phyloP scores from a whole-genome alignment of 768 basidiomycete genomes.

The Termitomyces sp. region DNA sequence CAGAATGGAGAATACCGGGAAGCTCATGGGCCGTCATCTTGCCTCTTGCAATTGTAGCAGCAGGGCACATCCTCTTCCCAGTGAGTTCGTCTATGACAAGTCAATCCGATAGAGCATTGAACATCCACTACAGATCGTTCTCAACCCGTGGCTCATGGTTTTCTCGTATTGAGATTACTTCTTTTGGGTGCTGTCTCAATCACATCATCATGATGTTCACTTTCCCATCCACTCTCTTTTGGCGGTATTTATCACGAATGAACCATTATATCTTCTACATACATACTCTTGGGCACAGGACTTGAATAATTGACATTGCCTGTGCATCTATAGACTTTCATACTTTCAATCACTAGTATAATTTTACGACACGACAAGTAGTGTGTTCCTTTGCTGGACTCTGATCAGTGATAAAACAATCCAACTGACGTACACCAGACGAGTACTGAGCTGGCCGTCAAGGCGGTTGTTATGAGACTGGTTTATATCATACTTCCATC shows the following conservation, averaged over 20 bases:
- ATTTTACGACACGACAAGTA: not conserved
- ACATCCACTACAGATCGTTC: slow-evolving; percentile 48
- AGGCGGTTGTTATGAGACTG: not conserved
- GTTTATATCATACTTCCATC: too few relatives aligned
- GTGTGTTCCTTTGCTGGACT: not conserved
- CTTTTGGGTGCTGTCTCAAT: not conserved
- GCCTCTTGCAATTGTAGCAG: slow-evolving; percentile 65
- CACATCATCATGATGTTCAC: not conserved
- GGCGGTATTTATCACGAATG: not conserved
- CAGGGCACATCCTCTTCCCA: slow-evolving; percentile 70
- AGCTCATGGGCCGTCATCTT: slow-evolving; percentile 71
- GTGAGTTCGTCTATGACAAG: slow-evolving; percentile 32
- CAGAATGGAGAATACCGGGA: slow-evolving; percentile 58
- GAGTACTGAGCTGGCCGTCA: not conserved
- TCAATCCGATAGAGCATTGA: not conserved
- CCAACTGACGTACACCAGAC: not conserved
- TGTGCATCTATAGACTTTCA: not conserved
- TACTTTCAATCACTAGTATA: not conserved
- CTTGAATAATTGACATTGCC: not conserved
- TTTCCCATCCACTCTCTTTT: slow-evolving; percentile 7
- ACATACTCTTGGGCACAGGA: not conserved
- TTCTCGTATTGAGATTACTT: slow-evolving; percentile 48
- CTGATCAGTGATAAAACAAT: not conserved
- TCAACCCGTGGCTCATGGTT: slow-evolving; percentile 89
- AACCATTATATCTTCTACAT: slow-evolving; percentile 2